A percentile compares a stretch with the other conserved stretches of the same genome.
These are phyloP conservation scores for Erodium texanum DNA, from an alignment of 441 rosid genomes.

Conservation along the genomic window DNA sequence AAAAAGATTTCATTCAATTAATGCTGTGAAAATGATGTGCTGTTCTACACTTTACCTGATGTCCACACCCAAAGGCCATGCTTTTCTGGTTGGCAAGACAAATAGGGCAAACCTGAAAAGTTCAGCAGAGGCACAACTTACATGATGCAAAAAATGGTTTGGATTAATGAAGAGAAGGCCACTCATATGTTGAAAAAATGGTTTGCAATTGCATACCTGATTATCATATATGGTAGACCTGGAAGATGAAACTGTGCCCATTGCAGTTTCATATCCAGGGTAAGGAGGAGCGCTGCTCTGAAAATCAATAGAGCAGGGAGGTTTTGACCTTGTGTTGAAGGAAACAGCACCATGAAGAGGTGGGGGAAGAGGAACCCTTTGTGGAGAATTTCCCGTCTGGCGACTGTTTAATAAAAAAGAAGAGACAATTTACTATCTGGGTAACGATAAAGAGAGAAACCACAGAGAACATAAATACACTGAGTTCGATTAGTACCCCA, in stretches of 20 bases:
- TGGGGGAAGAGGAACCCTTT: constrained; percentile 74
- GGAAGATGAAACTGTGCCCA: constrained; percentile 33
- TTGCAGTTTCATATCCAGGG: constrained; percentile 32
- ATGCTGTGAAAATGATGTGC: background rate
- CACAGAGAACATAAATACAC: background rate
- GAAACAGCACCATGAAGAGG: constrained; percentile 48
- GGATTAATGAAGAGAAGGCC: no score
- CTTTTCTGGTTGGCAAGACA: constrained; percentile 45
- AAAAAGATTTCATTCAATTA: background rate
- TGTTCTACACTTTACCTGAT: constrained; percentile 37
- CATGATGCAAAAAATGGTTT: background rate
- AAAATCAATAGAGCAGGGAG: constrained; percentile 43
- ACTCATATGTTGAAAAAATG: no score
- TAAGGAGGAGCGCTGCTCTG: constrained; percentile 39
- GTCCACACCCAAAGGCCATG: constrained; percentile 74
- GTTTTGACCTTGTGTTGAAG: constrained; percentile 24
- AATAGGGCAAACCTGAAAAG: constrained; percentile 52
- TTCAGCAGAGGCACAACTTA: background rate
- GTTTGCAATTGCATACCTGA: constrained; percentile 34
- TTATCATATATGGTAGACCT: constrained; percentile 41
- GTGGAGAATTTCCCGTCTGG: constrained; percentile 38
- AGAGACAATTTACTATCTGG: background rate
- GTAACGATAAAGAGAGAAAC: no score
- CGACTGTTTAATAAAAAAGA: constrained; percentile 25
- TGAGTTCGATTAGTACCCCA: constrained; percentile 41